These are phyloP conservation scores for Dactylellina sp. DNA, from an alignment of 2,329 filamentous ascomycete genomes.

Conservation along the genomic window DNA sequence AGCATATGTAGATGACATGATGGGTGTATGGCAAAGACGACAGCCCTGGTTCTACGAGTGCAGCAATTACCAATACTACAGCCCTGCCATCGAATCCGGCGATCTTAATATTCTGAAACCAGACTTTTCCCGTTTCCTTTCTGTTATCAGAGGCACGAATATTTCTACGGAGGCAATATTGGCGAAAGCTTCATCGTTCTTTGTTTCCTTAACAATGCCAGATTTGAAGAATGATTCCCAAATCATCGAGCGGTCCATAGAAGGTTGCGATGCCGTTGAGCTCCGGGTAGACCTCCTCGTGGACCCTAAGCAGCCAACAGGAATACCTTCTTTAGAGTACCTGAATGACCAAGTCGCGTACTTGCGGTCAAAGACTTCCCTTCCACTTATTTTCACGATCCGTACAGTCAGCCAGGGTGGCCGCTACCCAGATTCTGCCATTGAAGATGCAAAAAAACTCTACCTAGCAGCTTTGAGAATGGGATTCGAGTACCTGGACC, in stretches of 20 bases:
- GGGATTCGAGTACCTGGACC: conserved; percentile 90
- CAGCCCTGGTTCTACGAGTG: conserved; percentile 92
- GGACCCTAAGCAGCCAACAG: conserved; percentile 71
- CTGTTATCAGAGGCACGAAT: conserved; percentile 74
- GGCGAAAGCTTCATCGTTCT: conserved; percentile 80
- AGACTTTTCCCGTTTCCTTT: conserved; percentile 80
- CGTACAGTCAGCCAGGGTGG: conserved; percentile 88
- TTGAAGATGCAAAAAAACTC: conserved; percentile 77
- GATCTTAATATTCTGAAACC: conserved; percentile 70
- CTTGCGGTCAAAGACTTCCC: conserved; percentile 76
- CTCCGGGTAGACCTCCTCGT: conserved; percentile 89
- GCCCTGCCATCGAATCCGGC: conserved; percentile 72
- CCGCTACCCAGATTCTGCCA: conserved; percentile 81
- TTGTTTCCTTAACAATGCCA: conserved; percentile 88
- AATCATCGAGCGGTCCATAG: conserved; percentile 76
- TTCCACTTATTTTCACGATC: conserved; percentile 92
- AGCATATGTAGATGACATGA: conserved; percentile 92
- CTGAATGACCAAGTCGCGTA: conserved; percentile 84
- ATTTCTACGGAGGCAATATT: conserved; percentile 70
- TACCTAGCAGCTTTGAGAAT: conserved; percentile 83
- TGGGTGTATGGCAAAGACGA: conserved; percentile 86
- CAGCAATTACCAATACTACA: conserved; percentile 94
- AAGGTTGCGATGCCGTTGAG: conserved; percentile 92
- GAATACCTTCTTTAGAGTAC: conserved; percentile 76
- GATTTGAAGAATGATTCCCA: conserved; percentile 69